Conservation (phyloP, 108 stramenopile genomes). For the Skeletonema marinoi region DNA sequence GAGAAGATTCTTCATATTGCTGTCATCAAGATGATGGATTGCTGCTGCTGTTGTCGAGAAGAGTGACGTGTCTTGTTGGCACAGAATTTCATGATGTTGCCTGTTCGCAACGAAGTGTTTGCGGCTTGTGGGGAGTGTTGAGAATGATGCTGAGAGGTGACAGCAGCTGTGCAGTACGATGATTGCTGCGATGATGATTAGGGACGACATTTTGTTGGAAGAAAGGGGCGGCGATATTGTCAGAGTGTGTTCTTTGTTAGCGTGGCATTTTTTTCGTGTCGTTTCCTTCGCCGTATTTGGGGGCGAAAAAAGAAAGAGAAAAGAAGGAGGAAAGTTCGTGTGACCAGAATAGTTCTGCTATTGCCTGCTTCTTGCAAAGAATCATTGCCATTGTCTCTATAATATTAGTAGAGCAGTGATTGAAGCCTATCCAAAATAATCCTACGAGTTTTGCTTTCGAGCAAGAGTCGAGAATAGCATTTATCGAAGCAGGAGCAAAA, state of each 20-base stretch:
- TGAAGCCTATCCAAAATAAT: no score
- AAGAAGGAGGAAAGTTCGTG: no score
- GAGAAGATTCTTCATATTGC: conserved; percentile 35
- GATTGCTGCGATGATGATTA: neutral
- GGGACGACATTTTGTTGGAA: neutral
- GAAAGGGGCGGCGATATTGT: neutral
- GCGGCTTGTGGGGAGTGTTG: neutral
- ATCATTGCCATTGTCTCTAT: no score
- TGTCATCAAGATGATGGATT: conserved; percentile 31
- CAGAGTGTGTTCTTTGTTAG: neutral
- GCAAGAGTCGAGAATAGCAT: no score
- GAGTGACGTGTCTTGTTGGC: neutral
- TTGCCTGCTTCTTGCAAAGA: no score
- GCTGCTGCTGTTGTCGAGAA: neutral
- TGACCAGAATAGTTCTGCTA: no score
- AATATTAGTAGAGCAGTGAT: no score
- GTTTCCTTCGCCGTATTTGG: no score
- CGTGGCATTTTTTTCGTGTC: no score
- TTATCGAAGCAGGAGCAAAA: no score
- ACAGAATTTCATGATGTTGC: neutral
- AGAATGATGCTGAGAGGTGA: neutral
- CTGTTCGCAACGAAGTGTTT: neutral
- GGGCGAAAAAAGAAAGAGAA: no score
- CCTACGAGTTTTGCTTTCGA: no score
- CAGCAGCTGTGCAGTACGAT: neutral